Evolutionary conservation across 495 filamentous ascomycete species (phyloP), one percentile per base, ranked within the genome.

Genomic region (Lasiosphaeria miniovina): DNA sequence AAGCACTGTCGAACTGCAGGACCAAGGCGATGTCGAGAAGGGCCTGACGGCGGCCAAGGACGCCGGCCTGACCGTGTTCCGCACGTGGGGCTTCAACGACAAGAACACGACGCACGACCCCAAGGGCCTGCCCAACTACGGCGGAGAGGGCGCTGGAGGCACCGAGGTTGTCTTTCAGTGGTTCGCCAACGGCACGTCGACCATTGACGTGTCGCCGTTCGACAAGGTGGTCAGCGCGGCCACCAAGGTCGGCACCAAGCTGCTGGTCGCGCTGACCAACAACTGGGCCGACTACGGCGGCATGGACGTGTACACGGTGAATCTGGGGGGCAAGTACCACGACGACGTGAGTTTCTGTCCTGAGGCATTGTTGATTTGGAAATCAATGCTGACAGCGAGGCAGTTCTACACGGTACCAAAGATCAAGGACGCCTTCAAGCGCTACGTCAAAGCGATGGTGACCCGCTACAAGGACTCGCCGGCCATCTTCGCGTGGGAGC

Each of bases 211-310:
- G 4, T 76, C 83, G 55, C 80, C 82, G 4, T 84, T 90, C 40
- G 87, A 90, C 70, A 84, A 84, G 57, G 86, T 88, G 5, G 84
- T 89, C 40, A 65, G 76, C n/a, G 74, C 81, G 3, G 87, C 86
- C 2, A 77, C 80, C 61, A 77, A 79, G 57, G 71, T 72, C 31
- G 82, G 81, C 10, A 77, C 86, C 56, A 86, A 88, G 69, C 73
- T 88, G 15, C 77, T 88, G n/a, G 67, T 78, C 12, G 69, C 77
- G 34, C 67, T 80, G 52, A 79, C 77, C 32, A 83, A 83, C 62
- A 83, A 83, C 65, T 83, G 80, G 80, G 69, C 71, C 33, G 80
- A 81, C 49, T 83, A 82, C 33, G 80, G 78, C n/a, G 79, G 68
- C 24, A 79, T 79, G 74, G 76, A 80, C 45, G 68, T 69, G 31